phyloP scores from a whole-genome alignment of 2,329 filamentous ascomycete species.

The Sporothrix euskadiensis region DNA sequence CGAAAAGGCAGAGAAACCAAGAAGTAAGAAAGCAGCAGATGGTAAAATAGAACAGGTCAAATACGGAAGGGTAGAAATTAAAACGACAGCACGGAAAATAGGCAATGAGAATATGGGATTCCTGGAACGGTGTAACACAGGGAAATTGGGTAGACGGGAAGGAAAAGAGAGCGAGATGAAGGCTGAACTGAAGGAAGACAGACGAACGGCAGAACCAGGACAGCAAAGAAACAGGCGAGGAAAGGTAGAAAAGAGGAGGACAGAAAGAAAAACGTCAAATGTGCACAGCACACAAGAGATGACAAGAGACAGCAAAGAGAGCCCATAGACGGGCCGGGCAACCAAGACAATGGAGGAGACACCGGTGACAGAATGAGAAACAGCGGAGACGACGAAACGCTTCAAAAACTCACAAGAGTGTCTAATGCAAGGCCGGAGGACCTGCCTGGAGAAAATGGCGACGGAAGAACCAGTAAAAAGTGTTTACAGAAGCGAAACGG shows the following conservation, averaged over 20 bases:
- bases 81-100: not conserved
- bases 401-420: slow-evolving; percentile 18
- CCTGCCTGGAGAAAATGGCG: not conserved
- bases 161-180: slow-evolving; percentile 12
- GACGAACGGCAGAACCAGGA: not conserved
- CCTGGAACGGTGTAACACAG: slow-evolving; percentile 23
- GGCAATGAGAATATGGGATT: not conserved
- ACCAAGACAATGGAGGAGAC: slow-evolving; percentile 11
- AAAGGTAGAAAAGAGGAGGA: not conserved
- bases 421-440: slow-evolving; percentile 1
- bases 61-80: not conserved
- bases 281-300: not conserved
- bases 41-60: not conserved
- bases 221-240: slow-evolving; percentile 1
- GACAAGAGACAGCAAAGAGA: not conserved
- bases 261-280: not conserved
- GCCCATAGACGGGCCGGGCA: slow-evolving; percentile 2
- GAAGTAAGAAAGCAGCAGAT: not conserved
- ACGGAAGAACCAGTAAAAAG: slow-evolving; percentile 17
- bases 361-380: slow-evolving; percentile 9
- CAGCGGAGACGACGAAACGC: slow-evolving; percentile 18
- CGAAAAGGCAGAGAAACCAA: not conserved
- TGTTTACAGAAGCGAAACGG: slow-evolving; percentile 22
- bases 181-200: not conserved
- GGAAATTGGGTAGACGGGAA: slow-evolving; percentile 19